Percentiles rank a stretch among this genome's conserved stretches.
These are phyloP conservation scores for Edaphochlamys debaryana DNA, from an alignment of 139 green algal species.

Conservation along the genomic window DNA sequence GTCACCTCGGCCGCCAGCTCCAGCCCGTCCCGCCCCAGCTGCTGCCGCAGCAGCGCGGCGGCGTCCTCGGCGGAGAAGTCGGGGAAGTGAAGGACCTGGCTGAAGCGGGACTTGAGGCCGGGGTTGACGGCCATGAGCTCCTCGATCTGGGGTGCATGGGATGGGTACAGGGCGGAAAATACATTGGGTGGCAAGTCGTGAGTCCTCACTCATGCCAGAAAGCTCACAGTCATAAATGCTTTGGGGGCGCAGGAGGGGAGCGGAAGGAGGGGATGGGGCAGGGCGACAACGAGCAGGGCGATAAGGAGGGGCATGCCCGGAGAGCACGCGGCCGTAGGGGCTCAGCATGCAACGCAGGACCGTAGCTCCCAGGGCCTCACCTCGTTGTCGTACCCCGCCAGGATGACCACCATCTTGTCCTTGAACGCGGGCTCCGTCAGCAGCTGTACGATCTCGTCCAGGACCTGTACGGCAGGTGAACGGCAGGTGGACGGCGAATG, in stretches of 20 bases:
- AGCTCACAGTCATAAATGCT: no score
- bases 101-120: conserved; percentile 68
- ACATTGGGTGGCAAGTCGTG: no score
- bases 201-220: no score
- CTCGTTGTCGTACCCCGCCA: conserved; percentile 61
- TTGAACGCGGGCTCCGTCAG: conserved; percentile 55
- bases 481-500: no score
- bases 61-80: conserved; percentile 51
- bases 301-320: no score
- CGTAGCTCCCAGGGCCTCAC: neutral
- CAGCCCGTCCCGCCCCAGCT: conserved; percentile 37
- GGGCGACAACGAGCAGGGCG: no score
- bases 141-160: conserved; percentile 49
- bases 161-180: no score
- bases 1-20: conserved; percentile 26
- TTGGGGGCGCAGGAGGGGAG: no score
- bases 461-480: conserved; percentile 11
- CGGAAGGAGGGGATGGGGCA: no score
- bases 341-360: no score
- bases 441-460: conserved; percentile 65
- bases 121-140: conserved; percentile 61
- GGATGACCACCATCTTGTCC: conserved; percentile 67
- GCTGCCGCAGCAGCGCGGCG: conserved; percentile 40
- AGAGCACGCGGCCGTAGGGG: no score
- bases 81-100: conserved; percentile 52